These are phyloP conservation scores for Entamoeba histolytica DNA, from an alignment of 208 protist species.

Conservation along the genomic window DNA sequence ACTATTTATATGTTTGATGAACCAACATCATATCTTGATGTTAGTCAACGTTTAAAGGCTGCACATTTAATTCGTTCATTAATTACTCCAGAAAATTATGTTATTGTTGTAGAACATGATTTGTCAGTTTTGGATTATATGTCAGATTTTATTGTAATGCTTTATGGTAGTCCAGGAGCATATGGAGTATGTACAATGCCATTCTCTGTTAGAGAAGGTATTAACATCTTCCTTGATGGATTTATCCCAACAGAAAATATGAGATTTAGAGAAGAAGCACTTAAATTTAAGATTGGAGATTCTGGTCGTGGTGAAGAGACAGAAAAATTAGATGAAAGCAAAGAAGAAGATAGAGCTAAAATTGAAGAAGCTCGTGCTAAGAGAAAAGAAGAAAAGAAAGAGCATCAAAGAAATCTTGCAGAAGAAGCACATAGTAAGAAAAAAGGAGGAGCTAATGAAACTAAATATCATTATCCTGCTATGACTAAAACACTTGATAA, in stretches of 20 bases:
- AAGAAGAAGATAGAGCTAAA: not conserved
- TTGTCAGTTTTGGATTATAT: constrained; percentile 96
- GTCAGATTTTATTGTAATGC: constrained; percentile 92
- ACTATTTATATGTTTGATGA: constrained; percentile 99
- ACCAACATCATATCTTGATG: constrained; percentile 96
- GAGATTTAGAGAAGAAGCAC: constrained; percentile 81
- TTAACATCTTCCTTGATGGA: constrained; percentile 98
- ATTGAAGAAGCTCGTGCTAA: not conserved
- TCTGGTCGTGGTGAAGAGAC: constrained; percentile 13
- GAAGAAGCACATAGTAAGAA: constrained; percentile 4
- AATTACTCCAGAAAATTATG: constrained; percentile 50
- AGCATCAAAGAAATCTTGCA: too few relatives aligned
- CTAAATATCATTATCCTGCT: constrained; percentile 63
- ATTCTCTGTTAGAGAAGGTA: constrained; percentile 94
- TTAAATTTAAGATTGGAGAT: constrained; percentile 67
- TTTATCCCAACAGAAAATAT: constrained; percentile 98
- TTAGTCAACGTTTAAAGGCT: constrained; percentile 89
- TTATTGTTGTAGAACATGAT: constrained; percentile 98
- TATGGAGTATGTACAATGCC: constrained; percentile 98
- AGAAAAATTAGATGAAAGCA: constrained; percentile 44
- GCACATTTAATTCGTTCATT: constrained; percentile 77
- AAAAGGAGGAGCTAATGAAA: constrained; percentile 7
- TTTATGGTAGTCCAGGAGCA: constrained; percentile 92
- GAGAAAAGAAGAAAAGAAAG: not conserved
- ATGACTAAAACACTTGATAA: constrained; percentile 74